These are phyloP conservation scores for Hemileccinum impolitum DNA, from an alignment of 768 basidiomycete genomes.

Conservation along the genomic window DNA sequence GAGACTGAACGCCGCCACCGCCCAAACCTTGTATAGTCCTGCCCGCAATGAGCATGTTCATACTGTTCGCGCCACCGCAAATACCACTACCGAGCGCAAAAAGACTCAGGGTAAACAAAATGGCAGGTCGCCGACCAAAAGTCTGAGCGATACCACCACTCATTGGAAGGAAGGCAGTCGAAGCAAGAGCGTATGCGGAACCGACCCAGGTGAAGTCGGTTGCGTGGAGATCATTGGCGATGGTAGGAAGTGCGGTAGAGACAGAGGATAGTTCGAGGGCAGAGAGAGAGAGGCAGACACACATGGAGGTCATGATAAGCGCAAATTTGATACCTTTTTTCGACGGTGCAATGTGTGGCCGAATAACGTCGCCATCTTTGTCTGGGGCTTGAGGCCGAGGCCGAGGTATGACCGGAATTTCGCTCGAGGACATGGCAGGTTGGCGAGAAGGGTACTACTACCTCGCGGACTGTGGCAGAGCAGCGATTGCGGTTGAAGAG, in stretches of 20 bases:
- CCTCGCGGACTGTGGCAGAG: too few species aligned
- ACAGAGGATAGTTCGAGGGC: constrained; percentile 34
- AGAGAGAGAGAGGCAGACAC: constrained; percentile 27
- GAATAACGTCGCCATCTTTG: neutral
- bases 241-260: constrained; percentile 42
- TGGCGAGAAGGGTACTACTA: too few species aligned
- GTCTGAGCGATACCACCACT: constrained; percentile 37
- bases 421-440: too few species aligned
- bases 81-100: constrained; percentile 43
- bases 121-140: constrained; percentile 37
- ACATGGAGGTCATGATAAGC: constrained; percentile 30
- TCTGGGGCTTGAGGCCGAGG: too few species aligned
- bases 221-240: constrained; percentile 36
- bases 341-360: neutral
- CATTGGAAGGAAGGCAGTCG: constrained; percentile 40
- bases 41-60: constrained; percentile 42
- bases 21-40: constrained; percentile 41
- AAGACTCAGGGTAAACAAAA: constrained; percentile 30
- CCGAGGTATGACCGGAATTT: too few species aligned
- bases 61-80: constrained; percentile 38
- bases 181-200: constrained; percentile 39
- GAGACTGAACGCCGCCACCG: constrained; percentile 37
- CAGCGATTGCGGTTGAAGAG: too few species aligned
- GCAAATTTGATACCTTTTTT: constrained; percentile 24
- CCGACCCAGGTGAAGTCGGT: constrained; percentile 45